Evolutionary conservation across 2,329 filamentous ascomycete genomes (phyloP).

Genomic region (Hirsutella minnesotensis): DNA sequence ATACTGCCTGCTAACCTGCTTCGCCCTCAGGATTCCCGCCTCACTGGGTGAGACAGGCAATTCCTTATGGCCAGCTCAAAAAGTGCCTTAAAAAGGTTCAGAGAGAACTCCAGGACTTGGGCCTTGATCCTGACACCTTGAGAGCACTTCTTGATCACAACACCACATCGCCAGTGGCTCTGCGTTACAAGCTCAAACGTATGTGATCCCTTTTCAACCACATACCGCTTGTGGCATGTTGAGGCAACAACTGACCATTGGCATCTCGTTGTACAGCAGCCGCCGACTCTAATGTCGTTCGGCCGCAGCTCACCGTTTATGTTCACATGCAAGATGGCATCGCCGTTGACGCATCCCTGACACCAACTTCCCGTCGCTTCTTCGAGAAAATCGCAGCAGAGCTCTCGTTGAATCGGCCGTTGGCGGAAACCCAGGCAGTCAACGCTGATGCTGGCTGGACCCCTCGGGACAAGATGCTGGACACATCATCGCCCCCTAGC

Average conservation of each 20-base stretch:
- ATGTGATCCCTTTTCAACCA: constrained; percentile 8
- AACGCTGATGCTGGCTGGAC: constrained; percentile 4
- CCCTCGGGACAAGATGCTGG: neutral
- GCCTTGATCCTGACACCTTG: constrained; percentile 61
- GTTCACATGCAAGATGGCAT: constrained; percentile 55
- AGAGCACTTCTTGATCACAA: constrained; percentile 47
- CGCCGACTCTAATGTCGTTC: constrained; percentile 35
- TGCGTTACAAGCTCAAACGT: constrained; percentile 46
- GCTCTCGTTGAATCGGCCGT: constrained; percentile 13
- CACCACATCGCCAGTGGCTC: constrained; percentile 30
- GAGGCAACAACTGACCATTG: neutral
- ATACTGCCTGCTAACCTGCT: neutral
- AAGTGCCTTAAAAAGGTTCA: constrained; percentile 79
- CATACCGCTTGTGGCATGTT: too few species aligned
- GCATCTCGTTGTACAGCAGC: constrained; percentile 14
- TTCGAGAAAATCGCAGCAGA: constrained; percentile 47
- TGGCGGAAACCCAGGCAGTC: neutral
- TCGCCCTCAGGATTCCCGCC: constrained; percentile 50
- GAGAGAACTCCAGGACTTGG: constrained; percentile 56
- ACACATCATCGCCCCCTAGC: neutral
- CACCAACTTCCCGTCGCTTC: constrained; percentile 50
- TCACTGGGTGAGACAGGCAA: constrained; percentile 61
- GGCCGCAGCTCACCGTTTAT: constrained; percentile 59
- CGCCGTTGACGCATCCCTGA: constrained; percentile 56
- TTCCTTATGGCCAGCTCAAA: constrained; percentile 76